A percentile compares a stretch with the other conserved stretches of the same genome.
Evolutionary conservation across 352 stramenopile genomes (phyloP).

Genomic region (Aphanomyces stellatus): DNA sequence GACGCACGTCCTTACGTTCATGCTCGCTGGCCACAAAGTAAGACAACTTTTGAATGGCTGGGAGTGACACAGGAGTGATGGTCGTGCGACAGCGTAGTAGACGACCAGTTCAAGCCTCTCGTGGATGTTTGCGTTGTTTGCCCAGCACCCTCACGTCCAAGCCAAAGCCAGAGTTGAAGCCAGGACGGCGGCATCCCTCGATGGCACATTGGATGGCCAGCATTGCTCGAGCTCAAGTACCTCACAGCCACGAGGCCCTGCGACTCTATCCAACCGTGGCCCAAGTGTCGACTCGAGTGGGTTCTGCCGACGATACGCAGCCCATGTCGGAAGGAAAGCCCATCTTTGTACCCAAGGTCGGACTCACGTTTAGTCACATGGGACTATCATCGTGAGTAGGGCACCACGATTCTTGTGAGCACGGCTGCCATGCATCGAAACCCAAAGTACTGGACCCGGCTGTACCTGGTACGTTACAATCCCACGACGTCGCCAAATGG

Average conservation of each 20-base stretch:
- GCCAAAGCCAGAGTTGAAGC: background rate
- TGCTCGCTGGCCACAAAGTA: slow-evolving; percentile 13
- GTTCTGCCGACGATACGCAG: background rate
- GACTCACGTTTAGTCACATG: background rate
- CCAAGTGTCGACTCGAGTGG: background rate
- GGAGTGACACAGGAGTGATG: too few species aligned
- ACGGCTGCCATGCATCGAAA: background rate
- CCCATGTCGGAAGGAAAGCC: background rate
- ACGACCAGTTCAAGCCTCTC: background rate
- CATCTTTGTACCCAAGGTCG: background rate
- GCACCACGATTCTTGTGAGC: background rate
- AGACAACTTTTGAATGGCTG: background rate
- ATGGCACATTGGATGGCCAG: background rate
- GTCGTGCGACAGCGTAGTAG: background rate
- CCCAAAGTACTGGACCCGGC: background rate
- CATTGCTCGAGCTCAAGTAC: background rate
- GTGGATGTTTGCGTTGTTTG: background rate
- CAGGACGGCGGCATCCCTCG: background rate
- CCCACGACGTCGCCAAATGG: too few species aligned
- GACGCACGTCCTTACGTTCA: slow-evolving; percentile 14
- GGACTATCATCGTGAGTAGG: background rate
- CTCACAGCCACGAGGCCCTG: background rate
- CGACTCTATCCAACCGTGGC: background rate
- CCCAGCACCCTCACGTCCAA: background rate
- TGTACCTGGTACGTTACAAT: too few species aligned